These are phyloP conservation scores for Lentinula lateritia DNA, from an alignment of 768 basidiomycete species.

Conservation along the genomic window DNA sequence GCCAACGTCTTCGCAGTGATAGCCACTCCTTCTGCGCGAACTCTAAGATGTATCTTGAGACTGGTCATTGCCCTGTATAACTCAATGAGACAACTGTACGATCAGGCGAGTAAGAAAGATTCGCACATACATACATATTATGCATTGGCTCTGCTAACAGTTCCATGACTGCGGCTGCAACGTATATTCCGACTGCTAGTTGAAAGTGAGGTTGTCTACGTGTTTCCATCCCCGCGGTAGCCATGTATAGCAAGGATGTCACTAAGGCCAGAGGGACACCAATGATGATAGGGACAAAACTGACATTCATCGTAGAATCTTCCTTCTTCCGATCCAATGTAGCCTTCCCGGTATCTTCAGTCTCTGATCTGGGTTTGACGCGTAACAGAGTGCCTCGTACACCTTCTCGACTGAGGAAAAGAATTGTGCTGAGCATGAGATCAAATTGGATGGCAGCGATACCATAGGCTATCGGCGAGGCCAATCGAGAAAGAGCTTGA, in stretches of 20 bases:
- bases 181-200: constrained; percentile 63
- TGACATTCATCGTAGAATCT: constrained; percentile 33
- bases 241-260: constrained; percentile 48
- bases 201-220: constrained; percentile 60
- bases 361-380: constrained; percentile 22
- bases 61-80: constrained; percentile 59
- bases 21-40: constrained; percentile 82
- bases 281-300: constrained; percentile 60
- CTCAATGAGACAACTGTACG: constrained; percentile 11
- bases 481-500: constrained; percentile 78
- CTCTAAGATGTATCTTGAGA: constrained; percentile 62
- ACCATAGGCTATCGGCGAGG: constrained; percentile 81
- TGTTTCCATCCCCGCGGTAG: constrained; percentile 46
- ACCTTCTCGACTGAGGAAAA: constrained; percentile 93
- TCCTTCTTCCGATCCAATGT: constrained; percentile 15
- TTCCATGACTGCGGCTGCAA: constrained; percentile 69
- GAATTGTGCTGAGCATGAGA: constrained; percentile 79
- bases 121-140: constrained; percentile 45
- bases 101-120: neutral
- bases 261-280: constrained; percentile 61
- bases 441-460: constrained; percentile 95
- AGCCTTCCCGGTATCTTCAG: neutral
- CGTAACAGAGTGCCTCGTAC: constrained; percentile 82
- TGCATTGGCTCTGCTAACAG: constrained; percentile 81
- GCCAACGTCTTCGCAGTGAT: constrained; percentile 67